A percentile compares a stretch with the other conserved stretches of the same genome.
Evolutionary conservation across 768 basidiomycete species (phyloP).

Genomic region (Termitomyces eurrhizus): DNA sequence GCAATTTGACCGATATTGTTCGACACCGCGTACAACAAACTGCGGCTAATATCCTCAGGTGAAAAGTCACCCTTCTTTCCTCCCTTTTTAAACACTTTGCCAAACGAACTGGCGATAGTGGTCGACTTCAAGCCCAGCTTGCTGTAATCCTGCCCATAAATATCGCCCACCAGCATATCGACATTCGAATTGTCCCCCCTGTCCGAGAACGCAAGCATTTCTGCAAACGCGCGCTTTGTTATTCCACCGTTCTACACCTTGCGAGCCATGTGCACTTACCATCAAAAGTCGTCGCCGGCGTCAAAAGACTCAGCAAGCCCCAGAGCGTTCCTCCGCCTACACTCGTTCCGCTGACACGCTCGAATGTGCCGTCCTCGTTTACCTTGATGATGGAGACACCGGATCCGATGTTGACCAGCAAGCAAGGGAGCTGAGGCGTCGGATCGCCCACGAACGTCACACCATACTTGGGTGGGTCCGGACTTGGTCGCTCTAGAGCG

Average conservation of each 20-base stretch:
- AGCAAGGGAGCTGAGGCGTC: slow-evolving; percentile 86
- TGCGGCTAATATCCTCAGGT: slow-evolving; percentile 92
- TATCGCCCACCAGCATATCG: slow-evolving; percentile 99
- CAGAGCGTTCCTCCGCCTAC: slow-evolving; percentile 96
- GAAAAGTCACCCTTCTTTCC: slow-evolving; percentile 75
- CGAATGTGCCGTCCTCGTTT: slow-evolving; percentile 91
- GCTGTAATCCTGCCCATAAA: slow-evolving; percentile 97
- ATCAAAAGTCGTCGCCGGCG: slow-evolving; percentile 94
- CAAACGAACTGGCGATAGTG: slow-evolving; percentile 97
- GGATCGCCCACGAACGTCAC: slow-evolving; percentile 86
- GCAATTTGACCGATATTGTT: slow-evolving; percentile 99
- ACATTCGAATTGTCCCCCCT: slow-evolving; percentile 89
- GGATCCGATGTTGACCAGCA: slow-evolving; percentile 97
- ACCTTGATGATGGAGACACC: slow-evolving; percentile 98
- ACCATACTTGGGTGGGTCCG: slow-evolving; percentile 84
- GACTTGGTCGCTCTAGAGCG: slow-evolving; percentile 76
- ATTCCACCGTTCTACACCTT: slow-evolving; percentile 9
- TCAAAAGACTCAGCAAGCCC: slow-evolving; percentile 91
- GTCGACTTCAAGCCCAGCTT: slow-evolving; percentile 95
- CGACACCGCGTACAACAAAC: slow-evolving; percentile 91
- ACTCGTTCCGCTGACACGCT: slow-evolving; percentile 96
- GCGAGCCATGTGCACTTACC: slow-evolving; percentile 50
- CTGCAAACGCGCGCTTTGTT: too few species aligned
- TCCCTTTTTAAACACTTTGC: slow-evolving; percentile 94
- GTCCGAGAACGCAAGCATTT: slow-evolving; percentile 95